phyloP scores from a whole-genome alignment of 2,329 filamentous ascomycete species.

The Rhynchosporium secalis region DNA sequence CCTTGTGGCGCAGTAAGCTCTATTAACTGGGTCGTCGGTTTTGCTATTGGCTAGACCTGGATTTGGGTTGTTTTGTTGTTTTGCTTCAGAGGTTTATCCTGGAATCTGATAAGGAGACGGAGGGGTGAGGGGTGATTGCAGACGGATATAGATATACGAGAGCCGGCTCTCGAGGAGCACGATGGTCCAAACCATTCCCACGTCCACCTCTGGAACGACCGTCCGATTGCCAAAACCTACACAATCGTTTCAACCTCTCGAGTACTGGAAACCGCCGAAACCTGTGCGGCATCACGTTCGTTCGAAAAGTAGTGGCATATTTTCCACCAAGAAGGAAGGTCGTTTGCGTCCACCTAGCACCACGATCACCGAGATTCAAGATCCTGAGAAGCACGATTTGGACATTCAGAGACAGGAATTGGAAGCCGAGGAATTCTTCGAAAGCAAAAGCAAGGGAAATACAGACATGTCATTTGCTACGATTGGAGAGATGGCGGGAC shows the following conservation, averaged over 20 bases:
- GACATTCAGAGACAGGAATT: constrained; percentile 15
- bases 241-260: constrained; percentile 27
- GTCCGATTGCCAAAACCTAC: constrained; percentile 18
- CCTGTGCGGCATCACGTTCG: constrained; percentile 28
- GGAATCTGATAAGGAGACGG: constrained; percentile 1
- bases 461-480: constrained; percentile 23
- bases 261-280: constrained; percentile 35
- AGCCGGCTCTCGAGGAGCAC: constrained; percentile 3
- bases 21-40: constrained; percentile 1
- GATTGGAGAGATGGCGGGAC: constrained; percentile 18
- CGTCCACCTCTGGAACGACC: constrained; percentile 4
- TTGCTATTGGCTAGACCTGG: constrained; percentile 7
- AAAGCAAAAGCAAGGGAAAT: constrained; percentile 12
- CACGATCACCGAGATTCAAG: constrained; percentile 2
- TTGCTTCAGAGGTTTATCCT: background rate
- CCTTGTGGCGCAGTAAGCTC: constrained; percentile 9
- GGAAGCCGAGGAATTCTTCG: constrained; percentile 12
- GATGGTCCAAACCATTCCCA: constrained; percentile 9
- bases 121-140: background rate
- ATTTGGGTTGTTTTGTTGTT: background rate
- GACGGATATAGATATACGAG: constrained; percentile 10
- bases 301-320: constrained; percentile 24
- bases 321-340: constrained; percentile 16
- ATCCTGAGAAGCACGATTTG: constrained; percentile 12
- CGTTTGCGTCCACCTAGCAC: constrained; percentile 17